Conservation (phyloP, 1,284 basidiomycete species). For the Trichosporon sp. region DNA sequence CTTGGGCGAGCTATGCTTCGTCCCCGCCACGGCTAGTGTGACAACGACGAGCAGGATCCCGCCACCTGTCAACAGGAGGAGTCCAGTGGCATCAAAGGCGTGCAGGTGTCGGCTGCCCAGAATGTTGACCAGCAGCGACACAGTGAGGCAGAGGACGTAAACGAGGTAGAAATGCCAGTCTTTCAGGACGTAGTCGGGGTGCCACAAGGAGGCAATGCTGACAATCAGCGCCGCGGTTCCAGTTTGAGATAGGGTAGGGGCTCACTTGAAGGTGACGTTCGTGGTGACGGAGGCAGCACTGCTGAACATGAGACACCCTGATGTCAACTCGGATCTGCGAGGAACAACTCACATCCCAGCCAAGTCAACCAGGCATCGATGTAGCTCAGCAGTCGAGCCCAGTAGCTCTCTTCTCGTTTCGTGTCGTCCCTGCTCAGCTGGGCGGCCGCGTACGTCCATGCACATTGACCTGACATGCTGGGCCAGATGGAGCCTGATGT, state of each 20-base stretch:
- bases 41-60: not conserved
- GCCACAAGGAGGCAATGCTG: conserved; percentile 2
- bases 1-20: not conserved
- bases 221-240: not conserved
- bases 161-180: conserved; percentile 5
- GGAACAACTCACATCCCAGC: not conserved
- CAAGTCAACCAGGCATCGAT: not conserved
- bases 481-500: conserved; percentile 1
- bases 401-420: not conserved
- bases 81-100: not conserved
- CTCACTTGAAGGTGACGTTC: conserved; percentile 6
- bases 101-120: not conserved
- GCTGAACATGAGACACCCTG: conserved; percentile 9
- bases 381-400: not conserved
- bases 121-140: conserved; percentile 6
- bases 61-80: not conserved
- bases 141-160: conserved; percentile 6
- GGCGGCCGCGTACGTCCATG: not conserved
- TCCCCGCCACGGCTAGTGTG: not conserved
- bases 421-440: not conserved
- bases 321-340: not conserved
- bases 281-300: not conserved
- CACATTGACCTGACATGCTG: not conserved
- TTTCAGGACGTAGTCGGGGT: conserved; percentile 4
- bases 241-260: too few species aligned